phyloP scores from a whole-genome alignment of 257 asterid species.

The Solanum chiquidenum region DNA sequence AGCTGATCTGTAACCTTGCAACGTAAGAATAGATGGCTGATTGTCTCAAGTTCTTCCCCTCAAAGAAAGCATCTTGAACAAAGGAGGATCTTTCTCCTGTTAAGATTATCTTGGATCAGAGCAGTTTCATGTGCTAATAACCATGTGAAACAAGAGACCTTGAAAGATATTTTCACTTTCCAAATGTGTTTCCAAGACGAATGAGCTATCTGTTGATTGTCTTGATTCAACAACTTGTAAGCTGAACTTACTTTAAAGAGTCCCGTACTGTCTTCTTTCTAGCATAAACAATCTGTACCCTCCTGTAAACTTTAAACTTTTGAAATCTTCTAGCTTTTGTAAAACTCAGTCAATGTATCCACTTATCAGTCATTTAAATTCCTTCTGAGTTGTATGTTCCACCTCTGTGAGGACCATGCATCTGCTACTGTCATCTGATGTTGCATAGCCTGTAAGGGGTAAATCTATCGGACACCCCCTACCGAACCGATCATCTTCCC shows the following conservation, averaged over 20 bases:
- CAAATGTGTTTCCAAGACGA: not conserved
- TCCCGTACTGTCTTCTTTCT: not conserved
- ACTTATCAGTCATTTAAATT: not conserved
- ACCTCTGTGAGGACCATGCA: not conserved
- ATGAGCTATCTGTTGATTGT: not conserved
- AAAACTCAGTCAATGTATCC: not conserved
- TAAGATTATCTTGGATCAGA: not conserved
- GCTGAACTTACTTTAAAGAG: not conserved
- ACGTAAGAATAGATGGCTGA: not conserved
- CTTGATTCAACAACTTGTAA: not conserved
- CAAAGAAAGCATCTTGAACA: not conserved
- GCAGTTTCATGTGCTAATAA: not conserved
- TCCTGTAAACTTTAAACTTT: not conserved
- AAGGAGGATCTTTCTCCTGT: not conserved
- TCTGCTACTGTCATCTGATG: not conserved
- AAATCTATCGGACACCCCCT: not conserved
- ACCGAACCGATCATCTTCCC: not conserved
- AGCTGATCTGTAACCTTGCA: not conserved
- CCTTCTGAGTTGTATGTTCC: not conserved
- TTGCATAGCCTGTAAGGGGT: not conserved
- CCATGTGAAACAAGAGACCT: not conserved
- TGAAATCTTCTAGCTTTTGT: not conserved
- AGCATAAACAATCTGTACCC: not conserved
- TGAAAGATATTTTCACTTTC: not conserved
- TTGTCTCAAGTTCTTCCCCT: not conserved